phyloP scores from a whole-genome alignment of 345 rosid species.

The Dipteronia dyeriana region DNA sequence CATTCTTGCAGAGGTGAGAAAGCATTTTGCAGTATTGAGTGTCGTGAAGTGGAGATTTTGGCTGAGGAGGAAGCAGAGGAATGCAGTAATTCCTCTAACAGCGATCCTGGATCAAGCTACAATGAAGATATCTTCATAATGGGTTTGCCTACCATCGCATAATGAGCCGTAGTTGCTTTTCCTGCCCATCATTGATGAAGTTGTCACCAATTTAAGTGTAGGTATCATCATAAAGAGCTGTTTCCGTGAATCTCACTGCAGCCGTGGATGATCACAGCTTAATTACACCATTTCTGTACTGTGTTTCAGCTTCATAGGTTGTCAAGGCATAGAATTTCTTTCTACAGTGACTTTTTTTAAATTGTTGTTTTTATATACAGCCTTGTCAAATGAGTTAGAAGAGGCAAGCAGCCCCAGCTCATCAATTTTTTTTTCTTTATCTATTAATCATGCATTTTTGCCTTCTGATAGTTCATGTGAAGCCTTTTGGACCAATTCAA shows the following conservation, averaged over 20 bases:
- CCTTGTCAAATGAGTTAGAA: slow-evolving; percentile 44
- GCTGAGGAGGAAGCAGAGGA: slow-evolving; percentile 37
- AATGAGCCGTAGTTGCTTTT: slow-evolving; percentile 1
- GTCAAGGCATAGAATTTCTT: slow-evolving; percentile 27
- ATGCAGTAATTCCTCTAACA: slow-evolving; percentile 25
- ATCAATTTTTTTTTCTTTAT: slow-evolving; percentile 18
- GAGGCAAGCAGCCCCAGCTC: slow-evolving; percentile 52
- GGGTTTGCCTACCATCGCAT: slow-evolving; percentile 35
- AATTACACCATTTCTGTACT: neutral
- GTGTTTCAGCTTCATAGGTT: slow-evolving; percentile 19
- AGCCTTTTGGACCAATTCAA: slow-evolving; percentile 19
- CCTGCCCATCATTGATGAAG: neutral
- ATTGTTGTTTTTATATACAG: slow-evolving; percentile 19
- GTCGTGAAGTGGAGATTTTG: slow-evolving; percentile 35
- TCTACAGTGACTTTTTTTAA: slow-evolving; percentile 8
- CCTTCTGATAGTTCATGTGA: slow-evolving; percentile 14
- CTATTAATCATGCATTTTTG: neutral
- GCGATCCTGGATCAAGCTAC: slow-evolving; percentile 39
- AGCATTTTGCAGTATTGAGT: slow-evolving; percentile 40
- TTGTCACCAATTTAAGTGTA: neutral
- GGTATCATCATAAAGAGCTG: slow-evolving; percentile 31
- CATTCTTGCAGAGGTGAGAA: slow-evolving; percentile 35
- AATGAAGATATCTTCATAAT: slow-evolving; percentile 42
- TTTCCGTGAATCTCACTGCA: slow-evolving; percentile 24
- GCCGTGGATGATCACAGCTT: slow-evolving; percentile 30